Evolutionary conservation across 129 eudicot species (phyloP).

Genomic region (Flaveria ramosissima): DNA sequence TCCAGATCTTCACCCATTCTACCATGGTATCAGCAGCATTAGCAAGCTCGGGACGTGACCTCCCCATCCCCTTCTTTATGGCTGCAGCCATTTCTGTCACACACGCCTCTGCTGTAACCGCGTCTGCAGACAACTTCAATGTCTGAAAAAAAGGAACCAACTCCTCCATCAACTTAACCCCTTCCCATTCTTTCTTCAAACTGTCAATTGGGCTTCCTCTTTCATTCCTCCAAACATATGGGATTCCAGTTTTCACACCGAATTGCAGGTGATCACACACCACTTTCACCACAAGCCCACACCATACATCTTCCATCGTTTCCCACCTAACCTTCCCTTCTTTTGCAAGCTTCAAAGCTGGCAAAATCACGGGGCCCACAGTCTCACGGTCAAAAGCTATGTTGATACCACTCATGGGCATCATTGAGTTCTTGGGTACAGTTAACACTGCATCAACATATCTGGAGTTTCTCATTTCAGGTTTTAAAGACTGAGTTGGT

Average conservation of each 20-base stretch:
- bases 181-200: slow-evolving; percentile 94
- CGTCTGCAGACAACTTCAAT: slow-evolving; percentile 50
- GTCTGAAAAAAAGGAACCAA: slow-evolving; percentile 82
- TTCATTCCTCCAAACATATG: slow-evolving; percentile 93
- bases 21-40: slow-evolving; percentile 73
- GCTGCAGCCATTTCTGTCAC: slow-evolving; percentile 75
- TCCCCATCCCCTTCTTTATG: slow-evolving; percentile 61
- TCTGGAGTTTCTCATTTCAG: slow-evolving; percentile 58
- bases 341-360: slow-evolving; percentile 66
- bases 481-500: slow-evolving; percentile 92
- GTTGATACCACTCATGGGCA: slow-evolving; percentile 94
- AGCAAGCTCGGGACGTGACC: slow-evolving; percentile 46
- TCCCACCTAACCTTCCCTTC: slow-evolving; percentile 96
- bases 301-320: slow-evolving; percentile 89
- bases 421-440: slow-evolving; percentile 63
- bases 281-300: slow-evolving; percentile 75
- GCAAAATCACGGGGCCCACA: slow-evolving; percentile 81
- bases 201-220: slow-evolving; percentile 80
- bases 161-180: slow-evolving; percentile 93
- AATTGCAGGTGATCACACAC: slow-evolving; percentile 73
- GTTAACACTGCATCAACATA: slow-evolving; percentile 95
- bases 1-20: slow-evolving; percentile 93
- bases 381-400: slow-evolving; percentile 69
- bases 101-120: slow-evolving; percentile 75
- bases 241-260: slow-evolving; percentile 91